A percentile compares a stretch with the other conserved stretches of the same genome.
These are phyloP conservation scores for Fraxinus sp. DNA, from an alignment of 305 asterid genomes.

Conservation along the genomic window DNA sequence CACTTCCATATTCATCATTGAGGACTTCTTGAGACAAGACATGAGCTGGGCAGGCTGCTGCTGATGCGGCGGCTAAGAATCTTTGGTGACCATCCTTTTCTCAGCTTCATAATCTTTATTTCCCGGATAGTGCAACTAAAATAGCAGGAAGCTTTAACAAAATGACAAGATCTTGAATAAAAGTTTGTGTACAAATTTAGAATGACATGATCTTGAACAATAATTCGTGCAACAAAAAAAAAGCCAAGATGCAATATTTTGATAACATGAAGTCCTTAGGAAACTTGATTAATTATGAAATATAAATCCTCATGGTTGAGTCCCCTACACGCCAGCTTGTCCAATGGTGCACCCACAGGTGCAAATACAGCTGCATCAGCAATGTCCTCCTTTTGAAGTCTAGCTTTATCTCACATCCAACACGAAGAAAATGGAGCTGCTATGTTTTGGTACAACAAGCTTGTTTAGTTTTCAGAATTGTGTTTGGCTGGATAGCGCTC, in stretches of 20 bases:
- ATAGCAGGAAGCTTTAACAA: no score
- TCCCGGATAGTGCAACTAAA: no score
- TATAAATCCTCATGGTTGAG: neutral
- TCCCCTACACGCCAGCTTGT: neutral
- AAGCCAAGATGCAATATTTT: no score
- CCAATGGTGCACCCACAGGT: neutral
- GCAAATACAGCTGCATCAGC: no score
- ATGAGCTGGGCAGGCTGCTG: slow-evolving; percentile 46
- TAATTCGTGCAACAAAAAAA: no score
- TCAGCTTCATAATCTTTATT: slow-evolving; percentile 27
- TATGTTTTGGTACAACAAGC: neutral
- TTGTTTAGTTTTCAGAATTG: neutral
- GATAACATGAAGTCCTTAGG: neutral
- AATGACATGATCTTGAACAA: no score
- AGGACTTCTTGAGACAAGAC: slow-evolving; percentile 65
- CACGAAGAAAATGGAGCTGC: neutral
- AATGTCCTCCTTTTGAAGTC: neutral
- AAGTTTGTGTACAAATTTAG: no score
- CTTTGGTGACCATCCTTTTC: slow-evolving; percentile 19
- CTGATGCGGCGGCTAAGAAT: slow-evolving; percentile 21
- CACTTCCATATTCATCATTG: slow-evolving; percentile 46
- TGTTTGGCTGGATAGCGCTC: neutral
- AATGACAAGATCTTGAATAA: no score
- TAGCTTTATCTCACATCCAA: neutral
- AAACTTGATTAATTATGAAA: neutral